phyloP scores from a whole-genome alignment of 345 rosid genomes.

The Combretum micranthum region DNA sequence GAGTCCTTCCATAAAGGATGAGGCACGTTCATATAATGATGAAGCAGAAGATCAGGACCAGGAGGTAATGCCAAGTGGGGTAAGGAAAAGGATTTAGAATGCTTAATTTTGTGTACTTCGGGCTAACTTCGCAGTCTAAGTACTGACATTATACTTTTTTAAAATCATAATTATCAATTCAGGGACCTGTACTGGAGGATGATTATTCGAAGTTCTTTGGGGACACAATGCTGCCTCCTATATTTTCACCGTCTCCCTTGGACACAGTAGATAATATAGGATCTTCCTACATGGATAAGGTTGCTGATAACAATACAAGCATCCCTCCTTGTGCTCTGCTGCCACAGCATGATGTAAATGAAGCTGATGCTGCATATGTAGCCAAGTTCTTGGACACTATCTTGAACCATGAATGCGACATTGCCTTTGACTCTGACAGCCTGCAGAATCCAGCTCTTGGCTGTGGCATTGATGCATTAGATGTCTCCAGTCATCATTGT shows the following conservation, averaged over 20 bases:
- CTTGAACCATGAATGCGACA: background rate
- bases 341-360: conserved; percentile 5
- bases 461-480: background rate
- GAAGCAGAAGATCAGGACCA: background rate
- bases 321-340: background rate
- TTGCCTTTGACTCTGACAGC: background rate
- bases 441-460: background rate
- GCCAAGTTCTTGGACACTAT: conserved; percentile 7
- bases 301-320: background rate
- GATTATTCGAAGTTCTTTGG: no score
- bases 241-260: no score
- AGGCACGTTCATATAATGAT: background rate
- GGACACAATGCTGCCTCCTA: no score
- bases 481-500: background rate
- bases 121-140: background rate
- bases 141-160: background rate
- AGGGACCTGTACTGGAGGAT: no score
- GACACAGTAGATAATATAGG: no score
- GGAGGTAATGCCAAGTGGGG: background rate
- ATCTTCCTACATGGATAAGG: no score
- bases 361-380: conserved; percentile 1
- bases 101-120: background rate
- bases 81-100: background rate
- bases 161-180: background rate
- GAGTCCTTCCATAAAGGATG: conserved; percentile 3